Evolutionary conservation across 495 filamentous ascomycete genomes (phyloP).

Genomic region (Talaromyces adpressus): DNA sequence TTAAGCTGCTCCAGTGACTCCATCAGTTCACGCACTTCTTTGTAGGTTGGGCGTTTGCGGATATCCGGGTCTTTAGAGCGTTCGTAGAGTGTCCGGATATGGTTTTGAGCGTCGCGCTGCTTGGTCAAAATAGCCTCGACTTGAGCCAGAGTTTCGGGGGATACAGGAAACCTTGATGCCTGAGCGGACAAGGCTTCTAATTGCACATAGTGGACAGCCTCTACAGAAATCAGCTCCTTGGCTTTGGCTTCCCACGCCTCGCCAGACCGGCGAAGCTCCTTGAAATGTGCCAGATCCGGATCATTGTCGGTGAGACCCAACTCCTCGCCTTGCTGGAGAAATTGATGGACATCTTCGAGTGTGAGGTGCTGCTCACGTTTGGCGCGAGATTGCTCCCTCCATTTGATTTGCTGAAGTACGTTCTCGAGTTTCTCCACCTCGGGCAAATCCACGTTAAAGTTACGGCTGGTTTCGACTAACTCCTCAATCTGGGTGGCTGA

Average conservation of each 20-base stretch:
- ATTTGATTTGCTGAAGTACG: constrained; percentile 77
- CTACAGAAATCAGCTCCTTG: constrained; percentile 84
- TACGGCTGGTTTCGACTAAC: constrained; percentile 76
- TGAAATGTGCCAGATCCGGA: constrained; percentile 66
- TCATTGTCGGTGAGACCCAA: constrained; percentile 72
- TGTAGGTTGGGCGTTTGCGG: constrained; percentile 77
- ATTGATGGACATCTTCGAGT: constrained; percentile 67
- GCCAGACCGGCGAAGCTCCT: constrained; percentile 66
- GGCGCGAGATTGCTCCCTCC: constrained; percentile 71
- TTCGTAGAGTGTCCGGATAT: constrained; percentile 73
- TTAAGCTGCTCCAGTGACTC: constrained; percentile 80
- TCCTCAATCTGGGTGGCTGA: constrained; percentile 76
- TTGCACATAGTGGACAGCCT: constrained; percentile 86
- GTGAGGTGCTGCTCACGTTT: constrained; percentile 55
- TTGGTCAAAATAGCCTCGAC: constrained; percentile 94
- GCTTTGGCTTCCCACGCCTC: constrained; percentile 91
- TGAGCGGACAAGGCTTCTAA: constrained; percentile 81
- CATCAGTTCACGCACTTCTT: constrained; percentile 82
- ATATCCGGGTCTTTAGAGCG: constrained; percentile 68
- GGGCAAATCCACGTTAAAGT: constrained; percentile 90
- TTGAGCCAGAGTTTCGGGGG: constrained; percentile 66
- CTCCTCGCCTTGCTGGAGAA: constrained; percentile 68
- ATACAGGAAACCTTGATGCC: constrained; percentile 72
- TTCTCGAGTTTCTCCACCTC: constrained; percentile 82
- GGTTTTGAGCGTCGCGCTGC: constrained; percentile 87